These are phyloP conservation scores for Daldinia childiae DNA, from an alignment of 495 filamentous ascomycete species.

Conservation along the genomic window DNA sequence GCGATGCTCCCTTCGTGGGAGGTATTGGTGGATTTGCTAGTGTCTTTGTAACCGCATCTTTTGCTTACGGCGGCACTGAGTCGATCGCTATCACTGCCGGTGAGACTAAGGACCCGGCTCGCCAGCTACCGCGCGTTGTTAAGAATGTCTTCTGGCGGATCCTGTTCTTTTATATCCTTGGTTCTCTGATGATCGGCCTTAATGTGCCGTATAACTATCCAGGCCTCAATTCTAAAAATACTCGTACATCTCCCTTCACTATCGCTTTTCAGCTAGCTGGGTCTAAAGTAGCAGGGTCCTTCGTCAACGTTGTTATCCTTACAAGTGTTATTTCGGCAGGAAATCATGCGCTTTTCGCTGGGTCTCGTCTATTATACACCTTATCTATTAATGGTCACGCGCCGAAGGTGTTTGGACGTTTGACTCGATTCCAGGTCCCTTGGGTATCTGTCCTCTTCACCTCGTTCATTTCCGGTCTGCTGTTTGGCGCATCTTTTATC, in stretches of 20 bases:
- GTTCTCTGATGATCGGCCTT: slow-evolving; percentile 68
- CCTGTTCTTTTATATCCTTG: slow-evolving; percentile 69
- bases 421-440: slow-evolving; percentile 66
- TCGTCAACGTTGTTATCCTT: slow-evolving; percentile 69
- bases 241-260: slow-evolving; percentile 69
- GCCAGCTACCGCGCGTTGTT: slow-evolving; percentile 53
- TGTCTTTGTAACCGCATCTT: slow-evolving; percentile 44
- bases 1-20: slow-evolving; percentile 44
- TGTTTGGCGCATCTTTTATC: slow-evolving; percentile 69
- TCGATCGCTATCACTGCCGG: slow-evolving; percentile 68
- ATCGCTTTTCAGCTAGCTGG: slow-evolving; percentile 67
- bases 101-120: slow-evolving; percentile 65
- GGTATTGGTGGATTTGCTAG: slow-evolving; percentile 42
- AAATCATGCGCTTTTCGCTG: slow-evolving; percentile 65
- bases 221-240: slow-evolving; percentile 54
- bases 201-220: slow-evolving; percentile 63
- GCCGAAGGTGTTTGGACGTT: slow-evolving; percentile 54
- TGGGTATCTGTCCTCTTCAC: slow-evolving; percentile 68
- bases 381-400: slow-evolving; percentile 36
- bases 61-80: slow-evolving; percentile 56
- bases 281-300: slow-evolving; percentile 66
- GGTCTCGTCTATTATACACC: slow-evolving; percentile 59
- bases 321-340: slow-evolving; percentile 54
- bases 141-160: slow-evolving; percentile 63
- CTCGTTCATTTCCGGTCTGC: slow-evolving; percentile 63